Percentiles rank a stretch among this genome's conserved stretches.
Evolutionary conservation across 1,139 yeast genomes (phyloP).

Genomic region (Kodamaea derodonti): DNA sequence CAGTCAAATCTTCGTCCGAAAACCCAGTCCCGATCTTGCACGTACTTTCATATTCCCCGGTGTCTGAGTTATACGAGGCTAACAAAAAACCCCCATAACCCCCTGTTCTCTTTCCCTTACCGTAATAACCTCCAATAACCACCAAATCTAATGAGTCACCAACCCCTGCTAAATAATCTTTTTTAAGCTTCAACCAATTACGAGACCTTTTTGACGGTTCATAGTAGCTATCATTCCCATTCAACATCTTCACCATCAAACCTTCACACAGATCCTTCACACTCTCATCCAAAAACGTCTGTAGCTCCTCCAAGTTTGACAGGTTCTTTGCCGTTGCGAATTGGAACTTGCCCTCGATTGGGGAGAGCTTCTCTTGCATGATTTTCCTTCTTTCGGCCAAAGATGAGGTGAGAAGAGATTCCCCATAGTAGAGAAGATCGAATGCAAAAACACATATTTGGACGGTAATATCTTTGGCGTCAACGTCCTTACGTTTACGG

Average conservation of each 20-base stretch:
- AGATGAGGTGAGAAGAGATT: constrained; percentile 64
- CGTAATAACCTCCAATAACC: constrained; percentile 91
- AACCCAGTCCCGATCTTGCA: constrained; percentile 98
- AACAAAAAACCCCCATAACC: constrained; percentile 90
- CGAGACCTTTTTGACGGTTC: constrained; percentile 94
- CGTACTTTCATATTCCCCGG: constrained; percentile 90
- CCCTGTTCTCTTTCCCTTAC: constrained; percentile 93
- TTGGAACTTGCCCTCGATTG: constrained; percentile 73
- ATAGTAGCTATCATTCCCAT: constrained; percentile 76
- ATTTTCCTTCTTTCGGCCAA: constrained; percentile 66
- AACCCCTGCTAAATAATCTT: constrained; percentile 89
- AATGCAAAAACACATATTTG: constrained; percentile 90
- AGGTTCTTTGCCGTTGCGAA: constrained; percentile 78
- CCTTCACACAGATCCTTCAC: constrained; percentile 94
- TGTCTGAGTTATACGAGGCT: constrained; percentile 84
- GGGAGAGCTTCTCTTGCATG: constrained; percentile 52
- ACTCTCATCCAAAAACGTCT: constrained; percentile 82
- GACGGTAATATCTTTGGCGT: constrained; percentile 81
- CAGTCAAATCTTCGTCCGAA: constrained; percentile 74
- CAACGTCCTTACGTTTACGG: constrained; percentile 89
- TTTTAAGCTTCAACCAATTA: constrained; percentile 92
- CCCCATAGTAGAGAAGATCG: constrained; percentile 71
- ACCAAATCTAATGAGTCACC: constrained; percentile 95
- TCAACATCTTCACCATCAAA: constrained; percentile 86
- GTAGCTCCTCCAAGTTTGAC: constrained; percentile 73